phyloP scores from a whole-genome alignment of 208 protist genomes.

The Crithidia fasciculata region DNA sequence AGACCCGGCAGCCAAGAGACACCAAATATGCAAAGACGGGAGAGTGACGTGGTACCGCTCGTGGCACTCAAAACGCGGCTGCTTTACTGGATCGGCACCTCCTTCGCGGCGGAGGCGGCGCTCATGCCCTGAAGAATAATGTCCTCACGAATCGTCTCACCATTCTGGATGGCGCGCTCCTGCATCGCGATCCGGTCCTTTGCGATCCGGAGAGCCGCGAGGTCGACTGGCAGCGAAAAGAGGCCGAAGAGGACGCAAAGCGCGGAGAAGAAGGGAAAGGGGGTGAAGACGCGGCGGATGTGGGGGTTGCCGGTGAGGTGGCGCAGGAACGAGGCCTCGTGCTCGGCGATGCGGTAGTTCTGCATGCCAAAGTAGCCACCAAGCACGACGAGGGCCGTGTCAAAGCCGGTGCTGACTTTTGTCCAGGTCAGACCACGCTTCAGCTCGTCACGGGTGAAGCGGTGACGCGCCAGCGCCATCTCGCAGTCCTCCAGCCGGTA shows the following conservation, averaged over 20 bases:
- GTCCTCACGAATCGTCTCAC: conserved; percentile 16
- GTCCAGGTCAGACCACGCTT: conserved; percentile 21
- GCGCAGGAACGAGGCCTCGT: conserved; percentile 37
- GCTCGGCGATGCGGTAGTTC: conserved; percentile 26
- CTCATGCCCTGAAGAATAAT: conserved; percentile 18
- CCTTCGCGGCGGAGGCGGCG: neutral
- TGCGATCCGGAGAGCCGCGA: conserved; percentile 25
- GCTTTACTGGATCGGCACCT: conserved; percentile 14
- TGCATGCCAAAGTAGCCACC: conserved; percentile 15
- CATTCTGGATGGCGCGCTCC: conserved; percentile 22
- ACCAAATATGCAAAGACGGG: no score
- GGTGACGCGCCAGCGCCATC: conserved; percentile 25
- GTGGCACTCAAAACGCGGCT: neutral
- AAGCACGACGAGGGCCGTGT: conserved; percentile 8
- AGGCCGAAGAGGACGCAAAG: conserved; percentile 32
- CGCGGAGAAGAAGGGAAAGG: conserved; percentile 40
- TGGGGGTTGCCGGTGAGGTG: conserved; percentile 37
- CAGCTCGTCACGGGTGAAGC: conserved; percentile 26
- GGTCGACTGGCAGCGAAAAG: conserved; percentile 37
- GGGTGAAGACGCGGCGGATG: conserved; percentile 44
- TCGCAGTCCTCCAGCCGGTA: conserved; percentile 40
- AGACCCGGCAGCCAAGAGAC: no score
- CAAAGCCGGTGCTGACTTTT: conserved; percentile 16
- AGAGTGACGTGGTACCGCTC: no score
- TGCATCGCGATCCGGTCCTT: conserved; percentile 32